Evolutionary conservation across 2,329 filamentous ascomycete species (phyloP), one percentile per base, ranked within the genome.

Genomic region (Aspergillus eucalypticola): DNA sequence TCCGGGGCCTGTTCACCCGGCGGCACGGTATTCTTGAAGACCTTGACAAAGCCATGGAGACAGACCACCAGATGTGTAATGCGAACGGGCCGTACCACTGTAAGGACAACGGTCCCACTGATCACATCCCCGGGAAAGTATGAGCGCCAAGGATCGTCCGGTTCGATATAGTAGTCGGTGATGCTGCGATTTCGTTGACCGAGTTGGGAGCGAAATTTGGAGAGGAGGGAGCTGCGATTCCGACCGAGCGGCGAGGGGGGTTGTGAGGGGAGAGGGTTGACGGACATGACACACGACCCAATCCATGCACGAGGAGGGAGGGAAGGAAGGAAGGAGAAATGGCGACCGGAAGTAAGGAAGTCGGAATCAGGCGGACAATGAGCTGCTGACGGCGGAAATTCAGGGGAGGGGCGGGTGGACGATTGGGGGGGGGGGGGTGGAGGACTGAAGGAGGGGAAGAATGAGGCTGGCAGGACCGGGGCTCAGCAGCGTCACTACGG

Each of bases 51-150:
- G 21, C 86, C 86, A 76, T 88, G 85, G 62, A 89, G 75, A 67
- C 83, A 85, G 32, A 88, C 78, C 11, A 86, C 84, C 25, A 89
- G 76, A 75, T 89, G 86, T 8, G 86, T 88, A 62, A 88, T 83
- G 56, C 86, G 79, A 62, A 86, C 76, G 27, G 86, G 84, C 66
- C 86, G 86, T 50, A 83, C 73, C 46, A 88, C 82, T 60, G 84
- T 86, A 64, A 89, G 75, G 54, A 84, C 76, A 23, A 88, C 84
- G 17, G 81, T 82, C 23, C 86, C 86, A 61, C 82, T 85, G 56
- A 88, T 83, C n/a, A 79, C 70, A 71, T 88, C 86, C 15, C 86
- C 86, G 1, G 86, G 85, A 19, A 82, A 80, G 71, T 88, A 88
- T 62, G 85, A 82, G 64, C 82, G 82, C 75, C 86, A 86, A 23